Evolutionary conservation across 2,329 filamentous ascomycete genomes (phyloP), one percentile per base, ranked within the genome.

Genomic region (Dactylonectria macrodidyma): DNA sequence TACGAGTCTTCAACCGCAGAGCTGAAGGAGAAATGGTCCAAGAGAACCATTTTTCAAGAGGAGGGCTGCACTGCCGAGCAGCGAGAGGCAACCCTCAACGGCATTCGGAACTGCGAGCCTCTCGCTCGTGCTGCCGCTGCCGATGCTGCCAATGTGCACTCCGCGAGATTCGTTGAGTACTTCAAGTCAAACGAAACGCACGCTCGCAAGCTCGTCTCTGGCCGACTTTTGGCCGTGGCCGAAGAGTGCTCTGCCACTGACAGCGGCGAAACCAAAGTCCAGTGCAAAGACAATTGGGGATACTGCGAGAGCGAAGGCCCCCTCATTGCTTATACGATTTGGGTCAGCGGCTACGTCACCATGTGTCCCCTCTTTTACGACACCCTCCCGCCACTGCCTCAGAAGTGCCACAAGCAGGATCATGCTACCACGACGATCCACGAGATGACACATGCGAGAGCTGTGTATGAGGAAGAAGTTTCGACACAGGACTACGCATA

Each of bases 181-280:
- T 73, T 73, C 67, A 73, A 73, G 19, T 73, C 71, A 2, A 73
- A 73, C 50, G 66, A 73, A 36, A 73, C 71, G 0, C 16, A 33
- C 3, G 19, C 67, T 5, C 64, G 71, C 3, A 34, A 73, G 10
- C 71, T 65, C 11, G 71, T 73, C 1, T 48, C 59, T 2, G 71
- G 71, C 4, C 67, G 71, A 14, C 69, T 73, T 2, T 26, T 71
- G 3, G 69, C 71, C 5, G 71, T 73, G 1, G 71, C 71, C 1
- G 50, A 71, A 12, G 64, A 73, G 8, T 73, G 71, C 14, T 71
- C 67, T 1, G 62, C 67, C 12, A 56, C 59, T 0, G 14, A 67
- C 19, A 64, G 58, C 3, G 62, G 69, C 3, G 56, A 65, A 7
- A 73, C 71, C 0, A 48, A 55, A 2, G 38, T 73, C 19, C 8